phyloP scores from a whole-genome alignment of 371 early-diverging fungal genomes.

The Mortierella sp. region DNA sequence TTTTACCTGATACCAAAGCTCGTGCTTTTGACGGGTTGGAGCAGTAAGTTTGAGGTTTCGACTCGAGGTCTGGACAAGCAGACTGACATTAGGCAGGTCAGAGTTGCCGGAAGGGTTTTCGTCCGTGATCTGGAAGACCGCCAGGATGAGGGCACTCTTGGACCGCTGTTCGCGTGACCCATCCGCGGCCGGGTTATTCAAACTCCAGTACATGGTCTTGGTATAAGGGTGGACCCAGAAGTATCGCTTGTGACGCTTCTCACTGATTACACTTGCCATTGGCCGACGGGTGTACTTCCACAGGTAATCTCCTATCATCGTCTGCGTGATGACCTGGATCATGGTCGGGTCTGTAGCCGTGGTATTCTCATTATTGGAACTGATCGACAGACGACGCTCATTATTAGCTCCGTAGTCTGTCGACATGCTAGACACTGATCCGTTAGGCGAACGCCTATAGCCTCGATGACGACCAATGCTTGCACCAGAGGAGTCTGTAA shows the following conservation, averaged over 20 bases:
- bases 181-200: conserved; percentile 71
- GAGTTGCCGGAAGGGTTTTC: conserved; percentile 49
- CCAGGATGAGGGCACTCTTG: conserved; percentile 70
- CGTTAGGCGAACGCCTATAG: conserved; percentile 42
- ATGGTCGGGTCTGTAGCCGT: conserved; percentile 67
- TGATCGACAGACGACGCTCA: conserved; percentile 26
- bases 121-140: conserved; percentile 68
- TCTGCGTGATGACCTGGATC: conserved; percentile 78
- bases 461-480: conserved; percentile 30
- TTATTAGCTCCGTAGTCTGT: conserved; percentile 40
- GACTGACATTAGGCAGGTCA: conserved; percentile 69
- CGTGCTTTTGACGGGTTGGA: conserved; percentile 72
- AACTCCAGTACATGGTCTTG: conserved; percentile 81
- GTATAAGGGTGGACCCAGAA: conserved; percentile 89
- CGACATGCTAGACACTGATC: conserved; percentile 52
- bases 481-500: conserved; percentile 36
- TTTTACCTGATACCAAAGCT: conserved; percentile 71
- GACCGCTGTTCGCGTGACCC: conserved; percentile 62
- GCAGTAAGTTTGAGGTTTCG: conserved; percentile 82
- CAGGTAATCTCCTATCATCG: conserved; percentile 83
- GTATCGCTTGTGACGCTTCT: conserved; percentile 75
- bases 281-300: conserved; percentile 75
- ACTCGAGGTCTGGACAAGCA: conserved; percentile 74
- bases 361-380: conserved; percentile 35
- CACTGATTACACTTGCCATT: conserved; percentile 63